phyloP scores from a whole-genome alignment of 31 red algal genomes.

The Porphyra umbilicalis region DNA sequence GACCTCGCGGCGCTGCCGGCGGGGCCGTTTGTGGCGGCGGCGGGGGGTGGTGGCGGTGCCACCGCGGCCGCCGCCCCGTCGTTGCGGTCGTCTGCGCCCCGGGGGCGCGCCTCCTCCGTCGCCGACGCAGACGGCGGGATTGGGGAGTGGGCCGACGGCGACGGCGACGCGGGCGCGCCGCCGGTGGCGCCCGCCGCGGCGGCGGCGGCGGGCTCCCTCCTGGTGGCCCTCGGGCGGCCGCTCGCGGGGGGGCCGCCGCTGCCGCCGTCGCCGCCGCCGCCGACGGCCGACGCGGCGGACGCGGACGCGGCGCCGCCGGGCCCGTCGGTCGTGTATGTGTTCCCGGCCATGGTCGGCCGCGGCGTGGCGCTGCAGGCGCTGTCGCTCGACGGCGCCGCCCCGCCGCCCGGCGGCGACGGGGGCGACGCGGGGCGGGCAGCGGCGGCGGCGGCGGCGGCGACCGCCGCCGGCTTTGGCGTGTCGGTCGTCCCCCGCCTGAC shows the following conservation, averaged over 20 bases:
- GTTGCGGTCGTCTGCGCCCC: no score
- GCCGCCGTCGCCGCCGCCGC: no score
- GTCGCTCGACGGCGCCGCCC: background rate
- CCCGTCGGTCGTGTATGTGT: background rate
- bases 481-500: background rate
- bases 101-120: background rate
- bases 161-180: background rate
- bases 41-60: background rate
- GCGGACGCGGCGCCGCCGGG: background rate
- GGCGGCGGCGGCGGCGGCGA: background rate
- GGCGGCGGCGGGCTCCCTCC: background rate
- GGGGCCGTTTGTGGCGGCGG: background rate
- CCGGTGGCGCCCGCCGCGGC: background rate
- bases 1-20: background rate
- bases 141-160: background rate
- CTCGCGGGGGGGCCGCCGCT: background rate
- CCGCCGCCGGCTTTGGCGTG: background rate
- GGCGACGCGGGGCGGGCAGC: no score
- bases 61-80: background rate
- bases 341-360: background rate
- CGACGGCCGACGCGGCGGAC: background rate
- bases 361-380: background rate
- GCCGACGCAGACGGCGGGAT: background rate
- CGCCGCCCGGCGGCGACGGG: no score
- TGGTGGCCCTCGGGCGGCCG: background rate